Percentiles rank a stretch among this genome's conserved stretches.
These are phyloP conservation scores for Phytophthora uliginosa DNA, from an alignment of 352 stramenopile species.

Conservation along the genomic window DNA sequence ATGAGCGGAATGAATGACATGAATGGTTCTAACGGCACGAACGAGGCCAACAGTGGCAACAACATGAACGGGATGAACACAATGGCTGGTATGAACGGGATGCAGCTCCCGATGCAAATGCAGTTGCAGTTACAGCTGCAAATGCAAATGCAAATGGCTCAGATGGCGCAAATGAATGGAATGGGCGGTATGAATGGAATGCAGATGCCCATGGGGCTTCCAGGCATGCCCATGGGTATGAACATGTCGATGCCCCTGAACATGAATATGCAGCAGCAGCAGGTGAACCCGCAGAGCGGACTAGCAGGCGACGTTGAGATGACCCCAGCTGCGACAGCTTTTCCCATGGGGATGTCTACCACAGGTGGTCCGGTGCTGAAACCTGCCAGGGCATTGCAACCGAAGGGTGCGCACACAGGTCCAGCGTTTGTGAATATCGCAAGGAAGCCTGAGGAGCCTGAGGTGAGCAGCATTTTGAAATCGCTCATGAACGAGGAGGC, in stretches of 20 bases:
- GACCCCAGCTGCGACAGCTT: slow-evolving; percentile 15
- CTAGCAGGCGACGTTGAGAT: slow-evolving; percentile 45
- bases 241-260: slow-evolving; percentile 63
- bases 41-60: slow-evolving; percentile 5
- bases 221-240: slow-evolving; percentile 53
- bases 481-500: slow-evolving; percentile 90
- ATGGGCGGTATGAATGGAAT: slow-evolving; percentile 52
- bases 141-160: slow-evolving; percentile 49
- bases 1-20: slow-evolving; percentile 20
- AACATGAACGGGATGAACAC: slow-evolving; percentile 20
- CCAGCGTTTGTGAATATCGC: slow-evolving; percentile 83
- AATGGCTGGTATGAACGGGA: slow-evolving; percentile 43
- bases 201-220: slow-evolving; percentile 61
- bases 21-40: slow-evolving; percentile 13
- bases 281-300: slow-evolving; percentile 43
- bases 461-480: slow-evolving; percentile 90
- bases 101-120: slow-evolving; percentile 49
- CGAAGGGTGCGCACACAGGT: slow-evolving; percentile 47
- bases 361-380: slow-evolving; percentile 36
- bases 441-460: slow-evolving; percentile 80
- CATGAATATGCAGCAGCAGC: slow-evolving; percentile 37
- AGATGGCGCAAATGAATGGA: slow-evolving; percentile 61
- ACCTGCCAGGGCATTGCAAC: slow-evolving; percentile 47
- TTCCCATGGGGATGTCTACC: slow-evolving; percentile 11
- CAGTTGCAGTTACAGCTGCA: slow-evolving; percentile 44